These are phyloP conservation scores for Fusarium sp. DNA, from an alignment of 2,329 filamentous ascomycete genomes.

Conservation along the genomic window DNA sequence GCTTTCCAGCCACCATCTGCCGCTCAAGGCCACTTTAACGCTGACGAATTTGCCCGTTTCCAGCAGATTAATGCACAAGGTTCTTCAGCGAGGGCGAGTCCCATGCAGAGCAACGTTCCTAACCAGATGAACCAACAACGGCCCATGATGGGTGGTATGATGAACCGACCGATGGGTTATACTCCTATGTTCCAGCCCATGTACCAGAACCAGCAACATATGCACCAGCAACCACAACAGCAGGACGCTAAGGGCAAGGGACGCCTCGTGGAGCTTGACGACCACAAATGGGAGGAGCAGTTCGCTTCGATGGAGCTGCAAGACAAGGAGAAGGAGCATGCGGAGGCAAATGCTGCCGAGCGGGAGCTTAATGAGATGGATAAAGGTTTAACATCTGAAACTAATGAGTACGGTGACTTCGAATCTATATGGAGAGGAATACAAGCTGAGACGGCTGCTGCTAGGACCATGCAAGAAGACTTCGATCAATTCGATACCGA, in stretches of 20 bases:
- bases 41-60: conserved; percentile 89
- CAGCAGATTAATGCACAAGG: conserved; percentile 74
- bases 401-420: conserved; percentile 83
- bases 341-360: conserved; percentile 77
- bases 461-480: conserved; percentile 76
- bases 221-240: conserved; percentile 58
- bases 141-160: conserved; percentile 67
- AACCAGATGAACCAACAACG: conserved; percentile 63
- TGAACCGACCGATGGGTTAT: conserved; percentile 62
- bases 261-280: conserved; percentile 93
- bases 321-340: conserved; percentile 64
- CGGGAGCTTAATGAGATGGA: conserved; percentile 90
- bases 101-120: conserved; percentile 65
- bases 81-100: conserved; percentile 61
- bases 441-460: conserved; percentile 76
- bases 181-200: conserved; percentile 64
- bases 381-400: conserved; percentile 71
- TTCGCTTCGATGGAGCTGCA: conserved; percentile 87
- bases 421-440: conserved; percentile 89
- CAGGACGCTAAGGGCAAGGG: conserved; percentile 79
- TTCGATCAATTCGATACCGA: conserved; percentile 77
- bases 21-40: conserved; percentile 70
- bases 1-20: conserved; percentile 68
- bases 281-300: conserved; percentile 94
- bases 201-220: conserved; percentile 55